Evolutionary conservation across 2,329 filamentous ascomycete genomes (phyloP), one percentile per base, ranked within the genome.

Genomic region (Arthrobotrys conoides): DNA sequence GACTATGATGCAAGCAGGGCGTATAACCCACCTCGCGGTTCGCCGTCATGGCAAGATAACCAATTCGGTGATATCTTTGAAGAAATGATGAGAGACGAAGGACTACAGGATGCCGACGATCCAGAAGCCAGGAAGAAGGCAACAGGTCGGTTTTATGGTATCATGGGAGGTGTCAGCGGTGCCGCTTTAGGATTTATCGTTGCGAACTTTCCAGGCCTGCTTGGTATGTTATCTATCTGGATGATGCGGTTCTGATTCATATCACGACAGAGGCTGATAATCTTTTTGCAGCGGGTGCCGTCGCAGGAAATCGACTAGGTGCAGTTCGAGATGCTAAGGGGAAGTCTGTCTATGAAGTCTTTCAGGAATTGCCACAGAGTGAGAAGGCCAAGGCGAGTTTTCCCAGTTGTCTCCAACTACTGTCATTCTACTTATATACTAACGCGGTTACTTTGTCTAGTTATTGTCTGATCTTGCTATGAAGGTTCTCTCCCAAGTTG

Each of bases 261-360:
- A 30, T 51, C 18, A 59, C 22, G 18, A 10, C 6, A 27, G 48
- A 33, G 12, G 4, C 30, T 49, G 22, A 33, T n/a, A 9, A n/a
- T n/a, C n/a, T 30, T 49, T 20, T 20, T 18, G 24, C 48, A 44
- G 95, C 95, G 0, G 96, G 96, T 1, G 93, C 93, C 1, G 94
- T 97, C 1, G 95, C 94, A 0, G 96, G 96, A 10, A 98, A 97
- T 85, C 86, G 94, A 65, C 85, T 98, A n/a, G 96, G 96, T 0
- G 93, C 93, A 5, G 89, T 99, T 20, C 88, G 96, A 71, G 96
- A 99, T 85, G 90, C 92, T 36, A 94, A 91, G 85, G 94, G 94
- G 22, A 98, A 97, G 90, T 97, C 93, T 83, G 96, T 99, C 5
- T 98, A 96, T 85, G 88, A 90, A 30, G 96, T 97, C 16, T 98